These are phyloP conservation scores for Diaporthe australafricana DNA, from an alignment of 2,329 filamentous ascomycete species.

Conservation along the genomic window DNA sequence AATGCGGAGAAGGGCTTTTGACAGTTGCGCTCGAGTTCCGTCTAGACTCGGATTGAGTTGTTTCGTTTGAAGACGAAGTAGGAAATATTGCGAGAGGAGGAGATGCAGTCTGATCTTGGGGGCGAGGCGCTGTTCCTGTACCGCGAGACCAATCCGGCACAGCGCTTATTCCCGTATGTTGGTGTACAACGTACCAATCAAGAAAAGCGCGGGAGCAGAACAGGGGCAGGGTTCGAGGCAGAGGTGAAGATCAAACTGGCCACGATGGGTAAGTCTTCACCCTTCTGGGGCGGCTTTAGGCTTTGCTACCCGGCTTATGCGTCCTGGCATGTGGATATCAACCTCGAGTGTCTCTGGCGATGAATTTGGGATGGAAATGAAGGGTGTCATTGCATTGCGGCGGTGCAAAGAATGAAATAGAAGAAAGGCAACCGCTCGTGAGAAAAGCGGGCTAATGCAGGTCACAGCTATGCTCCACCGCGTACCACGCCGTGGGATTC, in stretches of 20 bases:
- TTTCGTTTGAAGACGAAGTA: conserved; percentile 23
- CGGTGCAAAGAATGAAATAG: conserved; percentile 30
- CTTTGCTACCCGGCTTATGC: conserved; percentile 9
- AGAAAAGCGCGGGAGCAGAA: conserved; percentile 29
- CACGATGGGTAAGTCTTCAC: conserved; percentile 9
- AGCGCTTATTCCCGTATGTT: conserved; percentile 38
- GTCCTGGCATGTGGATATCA: not conserved
- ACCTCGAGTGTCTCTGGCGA: not conserved
- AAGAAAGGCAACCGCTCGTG: conserved; percentile 34
- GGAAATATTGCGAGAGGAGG: conserved; percentile 29
- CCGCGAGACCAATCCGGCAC: conserved; percentile 32
- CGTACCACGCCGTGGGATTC: conserved; percentile 12
- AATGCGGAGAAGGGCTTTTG: conserved; percentile 6
- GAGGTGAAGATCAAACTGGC: conserved; percentile 28
- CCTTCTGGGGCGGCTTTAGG: not conserved
- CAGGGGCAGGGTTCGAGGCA: conserved; percentile 22
- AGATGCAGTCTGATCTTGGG: conserved; percentile 32
- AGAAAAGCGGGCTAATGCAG: conserved; percentile 22
- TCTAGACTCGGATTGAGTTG: conserved; percentile 21
- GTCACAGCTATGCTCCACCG: conserved; percentile 21
- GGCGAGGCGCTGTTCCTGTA: conserved; percentile 37
- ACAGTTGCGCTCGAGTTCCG: conserved; percentile 18
- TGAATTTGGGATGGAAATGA: not conserved
- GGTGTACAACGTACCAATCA: conserved; percentile 37
- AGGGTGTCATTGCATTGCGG: conserved; percentile 24